These are phyloP conservation scores for Claviceps monticola DNA, from an alignment of 2,329 filamentous ascomycete genomes.

Conservation along the genomic window DNA sequence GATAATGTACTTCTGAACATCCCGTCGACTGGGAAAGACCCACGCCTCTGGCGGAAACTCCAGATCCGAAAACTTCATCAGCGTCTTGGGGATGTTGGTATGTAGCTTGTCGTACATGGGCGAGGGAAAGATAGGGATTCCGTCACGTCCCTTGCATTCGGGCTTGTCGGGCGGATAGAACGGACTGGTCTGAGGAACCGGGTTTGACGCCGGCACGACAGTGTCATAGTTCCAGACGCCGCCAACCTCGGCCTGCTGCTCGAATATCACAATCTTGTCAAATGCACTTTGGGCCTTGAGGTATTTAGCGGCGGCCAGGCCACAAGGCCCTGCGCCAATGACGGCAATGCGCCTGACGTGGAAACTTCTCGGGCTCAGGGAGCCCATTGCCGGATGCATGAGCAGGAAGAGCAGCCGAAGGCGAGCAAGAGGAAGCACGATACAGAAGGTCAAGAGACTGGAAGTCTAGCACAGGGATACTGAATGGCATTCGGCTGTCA, in stretches of 20 bases:
- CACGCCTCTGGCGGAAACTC: conserved; percentile 49
- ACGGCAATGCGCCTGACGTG: conserved; percentile 53
- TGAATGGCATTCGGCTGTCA: too few relatives aligned
- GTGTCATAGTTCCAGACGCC: conserved; percentile 77
- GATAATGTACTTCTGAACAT: conserved; percentile 61
- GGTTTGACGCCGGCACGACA: conserved; percentile 30
- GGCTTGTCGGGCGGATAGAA: conserved; percentile 50
- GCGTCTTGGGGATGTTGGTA: conserved; percentile 68
- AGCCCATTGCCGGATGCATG: conserved; percentile 14
- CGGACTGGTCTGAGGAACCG: conserved; percentile 56
- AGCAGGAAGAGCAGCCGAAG: neutral
- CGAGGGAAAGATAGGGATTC: conserved; percentile 54
- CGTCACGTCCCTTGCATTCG: conserved; percentile 27
- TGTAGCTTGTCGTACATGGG: conserved; percentile 73
- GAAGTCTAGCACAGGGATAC: too few relatives aligned
- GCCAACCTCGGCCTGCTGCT: conserved; percentile 63
- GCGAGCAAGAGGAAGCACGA: neutral
- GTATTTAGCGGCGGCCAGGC: conserved; percentile 69
- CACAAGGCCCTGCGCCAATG: conserved; percentile 70
- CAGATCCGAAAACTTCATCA: conserved; percentile 71
- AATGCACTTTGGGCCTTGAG: conserved; percentile 56
- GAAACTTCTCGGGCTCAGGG: conserved; percentile 21
- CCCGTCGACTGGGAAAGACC: conserved; percentile 60
- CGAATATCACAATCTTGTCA: conserved; percentile 59
- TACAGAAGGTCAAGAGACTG: too few relatives aligned